Percentiles rank a stretch among this genome's conserved stretches.
Conservation (phyloP, 352 stramenopile species). For the Phytophthora uliginosa region DNA sequence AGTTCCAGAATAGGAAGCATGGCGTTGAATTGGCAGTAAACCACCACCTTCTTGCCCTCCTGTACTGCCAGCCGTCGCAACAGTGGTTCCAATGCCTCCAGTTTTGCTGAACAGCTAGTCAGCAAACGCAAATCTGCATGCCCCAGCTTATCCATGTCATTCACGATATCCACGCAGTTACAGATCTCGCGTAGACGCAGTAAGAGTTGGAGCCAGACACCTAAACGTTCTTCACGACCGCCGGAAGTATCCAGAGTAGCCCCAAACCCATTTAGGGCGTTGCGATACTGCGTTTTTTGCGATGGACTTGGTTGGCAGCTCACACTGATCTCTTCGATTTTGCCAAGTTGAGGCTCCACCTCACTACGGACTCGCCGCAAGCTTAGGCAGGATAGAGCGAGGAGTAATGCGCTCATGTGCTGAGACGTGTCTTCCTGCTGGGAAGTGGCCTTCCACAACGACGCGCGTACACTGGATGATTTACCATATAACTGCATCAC, state of each 20-base stretch:
- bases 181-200: conserved; percentile 77
- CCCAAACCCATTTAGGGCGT: conserved; percentile 64
- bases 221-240: conserved; percentile 62
- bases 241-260: conserved; percentile 46
- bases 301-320: conserved; percentile 62
- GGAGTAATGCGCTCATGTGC: conserved; percentile 51
- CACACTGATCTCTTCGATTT: conserved; percentile 88
- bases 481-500: conserved; percentile 63
- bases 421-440: conserved; percentile 35
- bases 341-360: conserved; percentile 81
- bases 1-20: conserved; percentile 85
- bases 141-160: conserved; percentile 81
- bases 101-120: conserved; percentile 68
- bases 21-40: conserved; percentile 82
- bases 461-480: conserved; percentile 44
- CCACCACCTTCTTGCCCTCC: conserved; percentile 75
- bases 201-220: conserved; percentile 73
- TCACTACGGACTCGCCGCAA: conserved; percentile 80
- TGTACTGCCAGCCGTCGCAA: conserved; percentile 63
- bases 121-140: conserved; percentile 76
- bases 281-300: conserved; percentile 77
- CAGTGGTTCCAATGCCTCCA: conserved; percentile 64
- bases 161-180: conserved; percentile 85
- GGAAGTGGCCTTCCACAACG: conserved; percentile 55
- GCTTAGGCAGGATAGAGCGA: conserved; percentile 70